Base-by-base conservation (phyloP, 306 rosid species). In the Alnus glutinosa region DNA sequence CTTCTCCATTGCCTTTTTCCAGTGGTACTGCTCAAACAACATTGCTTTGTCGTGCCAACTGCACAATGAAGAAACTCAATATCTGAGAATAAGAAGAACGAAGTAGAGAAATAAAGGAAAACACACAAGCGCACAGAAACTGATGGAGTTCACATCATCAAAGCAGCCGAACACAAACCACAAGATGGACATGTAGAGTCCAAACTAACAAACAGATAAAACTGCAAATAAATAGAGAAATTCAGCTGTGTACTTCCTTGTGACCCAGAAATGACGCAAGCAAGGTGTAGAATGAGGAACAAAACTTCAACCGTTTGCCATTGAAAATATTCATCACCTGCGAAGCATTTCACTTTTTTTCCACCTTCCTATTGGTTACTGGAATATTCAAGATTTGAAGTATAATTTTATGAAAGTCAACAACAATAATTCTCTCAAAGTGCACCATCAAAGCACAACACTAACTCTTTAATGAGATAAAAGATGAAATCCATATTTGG, bases 31-130 rank as follows among this genome's bases (percentile, higher is more conserved):
- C 85, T 92, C 98, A 72, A 70, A 91, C 54, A 91, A 50, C 88
- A 95, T 81, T 39, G 88, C 97, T 79, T 81, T 92, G 82, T 95
- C 98, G 81, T 95, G 98, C 95, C 92, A 95, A 78, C 98, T 92
- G 93, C 85, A 77, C 23, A 62, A 64, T 30, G 63, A 48, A 76
- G 57, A 37, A 82, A 57, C 74, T 69, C 75, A 81, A 58, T 73
- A 34, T 64, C 32, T 39, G 63, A 19, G 47, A 54, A 16, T 2
- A 32, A 50, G 2, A 39, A 34, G 46, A 76, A 70, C 73, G 52
- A 70, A 42, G n/a, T 34, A 58, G 77, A 36, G 58, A n/a, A 64
- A 23, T 12, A 48, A 15, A 70, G 67, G 61, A 75, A 39, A 34
- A 16, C 68, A 34, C 10, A 30, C 42, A 30, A 7, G 4, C 16